Evolutionary conservation across 306 rosid species (phyloP), one percentile per base, ranked within the genome.

Genomic region (Cucumis cinereus): DNA sequence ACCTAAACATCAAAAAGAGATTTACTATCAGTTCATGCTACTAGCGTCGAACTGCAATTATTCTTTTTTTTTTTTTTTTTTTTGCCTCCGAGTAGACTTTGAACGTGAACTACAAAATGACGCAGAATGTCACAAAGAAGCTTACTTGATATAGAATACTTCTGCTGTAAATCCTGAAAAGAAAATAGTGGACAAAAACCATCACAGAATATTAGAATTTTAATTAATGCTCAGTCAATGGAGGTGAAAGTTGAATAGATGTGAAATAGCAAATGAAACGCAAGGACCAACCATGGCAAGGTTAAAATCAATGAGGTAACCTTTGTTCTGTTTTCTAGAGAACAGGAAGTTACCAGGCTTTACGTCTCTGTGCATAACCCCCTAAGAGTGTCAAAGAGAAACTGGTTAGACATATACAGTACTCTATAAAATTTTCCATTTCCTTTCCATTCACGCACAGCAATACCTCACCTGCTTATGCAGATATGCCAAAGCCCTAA

Each of bases 271-370:
- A 28, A 71, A 50, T 23, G 43, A 41, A 76, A 45, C 59, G 40
- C 20, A 54, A n/a, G 33, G 73, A 76, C 79, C 16, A 76, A 93
- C 98, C 98, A 85, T 64, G 60, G 98, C 95, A 77, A 90, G 96
- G 80, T 93, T 93, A 83, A 93, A 93, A 82, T 93, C 98, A 60
- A 93, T 89, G 67, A 93, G 95, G 82, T 89, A 90, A 66, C 98
- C 98, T 74, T 90, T 88, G 79, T 63, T 88, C 58, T 83, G 83
- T 82, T 84, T 89, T 53, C 88, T 85, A 62, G 93, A 90, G 83
- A 90, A 93, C 60, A 93, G 98, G 79, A 93, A 93, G 76, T 93
- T 93, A n/a, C 98, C 98, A 71, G 98, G 98, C 83, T 90, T 93
- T 74, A 93, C 84, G 82, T 93, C 98, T 80, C 98, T 84, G 61